Conservation (phyloP, 2,329 filamentous ascomycete genomes). For the Mollisia scopiformis region DNA sequence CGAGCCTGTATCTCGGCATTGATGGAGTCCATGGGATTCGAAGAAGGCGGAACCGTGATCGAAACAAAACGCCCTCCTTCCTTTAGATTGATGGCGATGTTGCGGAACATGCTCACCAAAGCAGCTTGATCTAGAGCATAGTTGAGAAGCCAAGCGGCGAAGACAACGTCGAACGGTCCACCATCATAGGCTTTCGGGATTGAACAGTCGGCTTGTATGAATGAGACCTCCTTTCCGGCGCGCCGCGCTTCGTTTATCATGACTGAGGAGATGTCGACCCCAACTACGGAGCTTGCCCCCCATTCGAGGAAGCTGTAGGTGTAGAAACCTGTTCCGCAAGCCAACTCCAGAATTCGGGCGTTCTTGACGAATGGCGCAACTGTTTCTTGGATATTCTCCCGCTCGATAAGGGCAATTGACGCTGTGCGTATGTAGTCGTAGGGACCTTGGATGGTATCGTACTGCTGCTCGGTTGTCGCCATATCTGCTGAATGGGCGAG, state of each 20-base stretch:
- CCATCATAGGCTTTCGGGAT: slow-evolving; percentile 28
- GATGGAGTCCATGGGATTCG: slow-evolving; percentile 26
- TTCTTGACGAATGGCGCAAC: slow-evolving; percentile 24
- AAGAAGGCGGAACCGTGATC: slow-evolving; percentile 31
- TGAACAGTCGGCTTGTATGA: slow-evolving; percentile 34
- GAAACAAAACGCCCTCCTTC: slow-evolving; percentile 39
- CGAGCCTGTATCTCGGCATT: slow-evolving; percentile 23
- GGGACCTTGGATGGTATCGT: slow-evolving; percentile 26
- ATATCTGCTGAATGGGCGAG: slow-evolving; percentile 22
- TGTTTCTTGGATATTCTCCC: slow-evolving; percentile 22
- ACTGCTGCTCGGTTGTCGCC: slow-evolving; percentile 17
- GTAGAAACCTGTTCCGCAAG: slow-evolving; percentile 42
- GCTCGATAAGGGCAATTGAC: slow-evolving; percentile 28
- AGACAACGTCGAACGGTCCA: slow-evolving; percentile 40
- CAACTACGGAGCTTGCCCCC: slow-evolving; percentile 39
- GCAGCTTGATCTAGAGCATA: slow-evolving; percentile 36
- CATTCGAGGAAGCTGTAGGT: slow-evolving; percentile 38
- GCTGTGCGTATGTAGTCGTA: slow-evolving; percentile 25
- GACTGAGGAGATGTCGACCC: slow-evolving; percentile 39
- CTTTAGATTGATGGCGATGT: slow-evolving; percentile 39
- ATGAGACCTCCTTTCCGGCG: slow-evolving; percentile 14
- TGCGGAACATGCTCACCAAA: slow-evolving; percentile 40
- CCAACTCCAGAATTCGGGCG: slow-evolving; percentile 40
- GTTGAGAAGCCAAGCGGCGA: slow-evolving; percentile 43
- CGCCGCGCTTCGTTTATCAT: slow-evolving; percentile 38